Evolutionary conservation across 352 stramenopile genomes (phyloP).

Genomic region (Aphanomyces astaci): DNA sequence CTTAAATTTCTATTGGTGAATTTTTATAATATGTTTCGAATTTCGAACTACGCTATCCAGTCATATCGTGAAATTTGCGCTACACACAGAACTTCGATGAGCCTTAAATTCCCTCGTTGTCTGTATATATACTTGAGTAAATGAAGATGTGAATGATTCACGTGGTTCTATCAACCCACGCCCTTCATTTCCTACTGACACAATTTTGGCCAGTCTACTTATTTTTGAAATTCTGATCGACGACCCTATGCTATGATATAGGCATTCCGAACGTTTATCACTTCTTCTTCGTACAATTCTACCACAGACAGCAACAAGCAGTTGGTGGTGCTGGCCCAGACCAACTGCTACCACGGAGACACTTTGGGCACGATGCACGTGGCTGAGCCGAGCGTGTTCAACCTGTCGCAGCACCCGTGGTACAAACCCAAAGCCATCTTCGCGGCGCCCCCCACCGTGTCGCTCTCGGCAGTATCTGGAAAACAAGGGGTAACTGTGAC

Average conservation of each 20-base stretch:
- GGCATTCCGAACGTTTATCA: conserved; percentile 76
- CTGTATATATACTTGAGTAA: too few relatives aligned
- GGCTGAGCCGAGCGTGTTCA: conserved; percentile 86
- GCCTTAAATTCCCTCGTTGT: too few relatives aligned
- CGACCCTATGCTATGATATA: background rate
- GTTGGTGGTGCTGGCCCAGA: conserved; percentile 73
- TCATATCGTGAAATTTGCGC: too few relatives aligned
- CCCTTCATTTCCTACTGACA: too few relatives aligned
- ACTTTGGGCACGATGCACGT: conserved; percentile 89
- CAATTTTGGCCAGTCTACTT: too few relatives aligned
- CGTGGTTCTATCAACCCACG: too few relatives aligned
- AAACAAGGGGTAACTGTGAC: background rate
- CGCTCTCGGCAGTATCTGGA: conserved; percentile 23
- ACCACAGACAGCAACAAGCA: conserved; percentile 32
- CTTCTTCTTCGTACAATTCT: conserved; percentile 27
- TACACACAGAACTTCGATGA: too few relatives aligned
- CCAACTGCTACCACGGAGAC: conserved; percentile 89
- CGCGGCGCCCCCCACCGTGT: conserved; percentile 68
- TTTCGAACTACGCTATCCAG: too few relatives aligned
- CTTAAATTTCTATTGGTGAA: too few relatives aligned
- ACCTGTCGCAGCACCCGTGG: conserved; percentile 88
- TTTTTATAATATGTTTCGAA: too few relatives aligned
- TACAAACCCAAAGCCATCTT: conserved; percentile 80
- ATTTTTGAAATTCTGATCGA: too few relatives aligned
- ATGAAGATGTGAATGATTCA: too few relatives aligned